Conservation (phyloP, 1,139 yeast species). For the Taphrina sp. region DNA sequence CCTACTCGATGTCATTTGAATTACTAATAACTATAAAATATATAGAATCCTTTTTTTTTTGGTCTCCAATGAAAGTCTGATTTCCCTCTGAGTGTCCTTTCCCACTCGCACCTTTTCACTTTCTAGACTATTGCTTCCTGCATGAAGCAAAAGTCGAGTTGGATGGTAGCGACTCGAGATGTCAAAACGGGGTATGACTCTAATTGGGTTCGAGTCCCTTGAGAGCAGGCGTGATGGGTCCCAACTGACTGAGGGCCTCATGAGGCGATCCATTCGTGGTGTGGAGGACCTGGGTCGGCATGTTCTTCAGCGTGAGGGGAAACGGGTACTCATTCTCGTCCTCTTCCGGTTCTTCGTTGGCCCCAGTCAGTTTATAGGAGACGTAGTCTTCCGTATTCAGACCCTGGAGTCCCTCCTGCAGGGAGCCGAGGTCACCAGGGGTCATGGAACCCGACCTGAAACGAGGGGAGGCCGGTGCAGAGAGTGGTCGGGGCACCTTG, state of each 20-base stretch:
- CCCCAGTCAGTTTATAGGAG: constrained; percentile 69
- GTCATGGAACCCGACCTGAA: constrained; percentile 75
- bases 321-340: constrained; percentile 29
- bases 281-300: constrained; percentile 13
- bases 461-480: constrained; percentile 95
- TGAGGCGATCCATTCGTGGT: constrained; percentile 16
- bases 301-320: constrained; percentile 25
- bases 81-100: too few species aligned
- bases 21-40: too few species aligned
- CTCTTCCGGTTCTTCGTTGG: constrained; percentile 41
- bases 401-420: constrained; percentile 77
- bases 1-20: too few species aligned
- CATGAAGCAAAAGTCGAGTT: too few species aligned
- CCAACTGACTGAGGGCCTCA: constrained; percentile 12
- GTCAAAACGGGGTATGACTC: too few species aligned
- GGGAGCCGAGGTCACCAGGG: constrained; percentile 95
- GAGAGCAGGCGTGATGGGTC: constrained; percentile 30
- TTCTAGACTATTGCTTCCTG: too few species aligned
- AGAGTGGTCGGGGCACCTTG: constrained; percentile 84
- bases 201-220: constrained; percentile 24
- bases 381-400: constrained; percentile 78
- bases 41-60: too few species aligned
- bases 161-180: too few species aligned
- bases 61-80: too few species aligned
- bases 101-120: too few species aligned